Percentiles rank a stretch among this genome's conserved stretches.
phyloP scores from a whole-genome alignment of 2,329 filamentous ascomycete species.

The Orbilia blumenaviensis region DNA sequence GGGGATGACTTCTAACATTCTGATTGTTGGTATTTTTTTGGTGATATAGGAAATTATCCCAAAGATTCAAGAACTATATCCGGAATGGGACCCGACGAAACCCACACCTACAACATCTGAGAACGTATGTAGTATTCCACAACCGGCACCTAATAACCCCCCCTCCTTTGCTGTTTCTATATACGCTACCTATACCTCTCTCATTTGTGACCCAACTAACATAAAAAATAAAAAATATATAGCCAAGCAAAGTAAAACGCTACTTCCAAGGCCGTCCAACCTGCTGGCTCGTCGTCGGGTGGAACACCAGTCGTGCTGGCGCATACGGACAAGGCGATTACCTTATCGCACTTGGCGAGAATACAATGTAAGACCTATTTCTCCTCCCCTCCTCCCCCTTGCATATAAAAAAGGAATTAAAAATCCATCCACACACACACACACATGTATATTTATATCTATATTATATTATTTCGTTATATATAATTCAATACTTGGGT shows the following conservation, averaged over 20 bases:
- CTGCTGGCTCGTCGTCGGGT: background rate
- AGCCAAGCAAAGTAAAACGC: background rate
- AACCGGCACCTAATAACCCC: too few relatives aligned
- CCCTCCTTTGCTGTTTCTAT: too few relatives aligned
- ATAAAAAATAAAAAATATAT: background rate
- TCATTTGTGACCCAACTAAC: background rate
- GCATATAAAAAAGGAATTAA: too few relatives aligned
- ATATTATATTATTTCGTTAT: background rate
- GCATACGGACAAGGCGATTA: background rate
- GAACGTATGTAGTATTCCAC: background rate
- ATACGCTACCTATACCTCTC: too few relatives aligned
- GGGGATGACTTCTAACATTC: background rate
- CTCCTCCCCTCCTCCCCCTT: background rate
- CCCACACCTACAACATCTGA: conserved; percentile 2
- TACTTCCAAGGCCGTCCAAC: conserved; percentile 3
- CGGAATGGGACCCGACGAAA: background rate
- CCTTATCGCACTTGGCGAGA: background rate
- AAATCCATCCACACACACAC: background rate
- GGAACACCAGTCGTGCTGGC: background rate
- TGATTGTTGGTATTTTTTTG: background rate
- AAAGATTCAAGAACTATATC: conserved; percentile 6
- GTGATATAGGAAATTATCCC: background rate
- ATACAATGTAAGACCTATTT: background rate
- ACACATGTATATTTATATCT: too few relatives aligned
- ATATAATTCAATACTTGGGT: too few relatives aligned